These are phyloP conservation scores for Botrytis galanthina DNA, from an alignment of 2,329 filamentous ascomycete species.

Conservation along the genomic window DNA sequence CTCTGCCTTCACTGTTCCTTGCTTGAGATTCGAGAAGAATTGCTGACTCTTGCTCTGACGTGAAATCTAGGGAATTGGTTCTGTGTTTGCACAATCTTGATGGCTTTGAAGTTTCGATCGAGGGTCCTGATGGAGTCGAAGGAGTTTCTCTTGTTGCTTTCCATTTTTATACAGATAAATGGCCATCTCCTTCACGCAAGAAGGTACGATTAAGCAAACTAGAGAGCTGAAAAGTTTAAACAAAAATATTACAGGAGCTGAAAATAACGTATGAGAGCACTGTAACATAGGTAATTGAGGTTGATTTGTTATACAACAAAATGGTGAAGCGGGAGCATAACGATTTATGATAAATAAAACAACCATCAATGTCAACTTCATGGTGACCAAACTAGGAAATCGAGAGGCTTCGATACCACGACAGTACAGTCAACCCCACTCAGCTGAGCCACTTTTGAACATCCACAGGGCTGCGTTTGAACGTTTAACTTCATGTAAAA, in stretches of 20 bases:
- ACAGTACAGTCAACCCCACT: neutral
- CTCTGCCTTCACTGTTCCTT: neutral
- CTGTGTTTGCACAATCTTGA: constrained; percentile 13
- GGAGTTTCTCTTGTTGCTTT: neutral
- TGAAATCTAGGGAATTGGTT: neutral
- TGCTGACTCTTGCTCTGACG: neutral
- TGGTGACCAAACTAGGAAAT: neutral
- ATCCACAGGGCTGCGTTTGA: neutral
- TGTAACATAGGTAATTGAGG: neutral
- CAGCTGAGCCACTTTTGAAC: neutral
- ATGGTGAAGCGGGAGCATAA: neutral
- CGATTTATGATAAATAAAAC: neutral
- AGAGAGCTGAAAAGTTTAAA: neutral
- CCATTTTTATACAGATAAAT: constrained; percentile 17
- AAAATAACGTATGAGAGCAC: neutral
- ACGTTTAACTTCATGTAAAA: neutral
- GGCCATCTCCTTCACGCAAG: neutral
- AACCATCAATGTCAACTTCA: neutral
- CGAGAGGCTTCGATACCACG: neutral
- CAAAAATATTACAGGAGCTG: neutral
- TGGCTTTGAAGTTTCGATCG: neutral
- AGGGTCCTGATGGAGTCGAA: neutral
- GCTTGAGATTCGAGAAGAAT: neutral
- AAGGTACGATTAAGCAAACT: neutral
- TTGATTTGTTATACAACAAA: neutral